Percentiles rank a stretch among this genome's conserved stretches.
Conservation (phyloP, 1,284 basidiomycete genomes). For the Mycena citricolor region DNA sequence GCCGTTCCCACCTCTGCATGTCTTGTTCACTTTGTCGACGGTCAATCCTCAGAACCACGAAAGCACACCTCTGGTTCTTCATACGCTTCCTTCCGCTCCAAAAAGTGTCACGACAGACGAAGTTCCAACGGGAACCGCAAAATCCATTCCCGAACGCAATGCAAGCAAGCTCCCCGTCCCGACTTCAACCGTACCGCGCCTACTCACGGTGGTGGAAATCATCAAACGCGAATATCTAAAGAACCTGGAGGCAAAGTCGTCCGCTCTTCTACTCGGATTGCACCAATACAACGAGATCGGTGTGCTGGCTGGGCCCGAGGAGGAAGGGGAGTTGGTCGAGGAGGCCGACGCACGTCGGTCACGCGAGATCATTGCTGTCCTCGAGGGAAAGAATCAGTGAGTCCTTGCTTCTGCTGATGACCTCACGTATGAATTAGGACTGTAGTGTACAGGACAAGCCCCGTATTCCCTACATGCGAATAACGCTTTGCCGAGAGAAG, state of each 20-base stretch:
- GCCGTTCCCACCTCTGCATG: constrained; percentile 21
- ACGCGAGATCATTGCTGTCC: constrained; percentile 32
- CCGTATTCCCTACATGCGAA: constrained; percentile 73
- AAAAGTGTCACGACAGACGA: constrained; percentile 11
- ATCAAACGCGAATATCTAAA: constrained; percentile 79
- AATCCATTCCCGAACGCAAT: constrained; percentile 21
- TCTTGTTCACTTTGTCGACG: background rate
- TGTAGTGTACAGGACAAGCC: constrained; percentile 54
- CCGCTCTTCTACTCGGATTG: constrained; percentile 49
- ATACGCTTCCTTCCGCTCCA: constrained; percentile 55
- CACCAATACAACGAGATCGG: constrained; percentile 82
- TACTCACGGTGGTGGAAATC: constrained; percentile 80
- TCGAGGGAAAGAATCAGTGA: constrained; percentile 58
- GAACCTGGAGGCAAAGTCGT: constrained; percentile 39
- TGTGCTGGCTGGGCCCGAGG: constrained; percentile 42
- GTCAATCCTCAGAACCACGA: constrained; percentile 50
- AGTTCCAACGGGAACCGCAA: constrained; percentile 20
- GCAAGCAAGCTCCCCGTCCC: constrained; percentile 28
- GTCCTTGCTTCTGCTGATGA: constrained; percentile 28
- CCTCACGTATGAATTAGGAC: background rate
- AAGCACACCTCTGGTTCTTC: constrained; percentile 56
- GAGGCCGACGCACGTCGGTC: constrained; percentile 28
- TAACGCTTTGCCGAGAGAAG: constrained; percentile 60
- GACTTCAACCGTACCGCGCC: constrained; percentile 56
- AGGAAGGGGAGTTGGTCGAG: constrained; percentile 39